Evolutionary conservation across 2,329 filamentous ascomycete genomes (phyloP), one percentile per base, ranked within the genome.

Genomic region (Fusarium temperatum): DNA sequence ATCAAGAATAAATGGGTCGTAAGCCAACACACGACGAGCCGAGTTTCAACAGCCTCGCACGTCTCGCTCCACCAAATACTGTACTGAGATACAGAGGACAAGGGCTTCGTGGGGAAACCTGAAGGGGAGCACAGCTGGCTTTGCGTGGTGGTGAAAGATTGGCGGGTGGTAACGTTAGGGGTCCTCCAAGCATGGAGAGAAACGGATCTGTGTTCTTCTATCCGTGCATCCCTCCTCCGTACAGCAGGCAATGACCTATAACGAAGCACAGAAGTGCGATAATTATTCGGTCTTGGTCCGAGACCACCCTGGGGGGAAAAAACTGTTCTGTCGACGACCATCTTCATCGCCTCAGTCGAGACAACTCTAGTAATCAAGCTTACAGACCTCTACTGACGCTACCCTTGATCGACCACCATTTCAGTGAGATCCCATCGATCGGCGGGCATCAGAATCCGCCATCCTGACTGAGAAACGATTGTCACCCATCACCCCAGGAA

Each of bases 401-500:
- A 57, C 53, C 38, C 54, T 69, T 68, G 75, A 77, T 77, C 74
- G 70, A 69, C 72, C 54, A 77, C 64, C 63, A 73, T 60, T 64
- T 68, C 66, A 68, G 75, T 41, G 32, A 78, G 72, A 75, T 78
- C 66, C 73, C 72, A 75, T 76, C 74, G 75, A 78, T 75, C 74
- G 68, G 66, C 74, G 64, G 65, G 56, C 53, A 68, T 63, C 63
- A 70, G 56, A 71, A 74, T 61, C 67, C 66, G 48, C 73, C 72
- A 54, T 44, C 68, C 70, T 66, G 62, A 78, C 61, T 54, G 50
- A 78, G 76, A 66, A 73, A 68, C 63, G 76, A 77, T 78, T 67
- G 66, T 66, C 72, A 32, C 54, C 59, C 59, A 63, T 63, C 59
- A 69, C 70, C 63, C 70, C 68, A 70, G 74, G 64, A 67, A 72